Conservation (phyloP, 2,329 filamentous ascomycete species). For the Stagonosporopsis cucurbitacearum region DNA sequence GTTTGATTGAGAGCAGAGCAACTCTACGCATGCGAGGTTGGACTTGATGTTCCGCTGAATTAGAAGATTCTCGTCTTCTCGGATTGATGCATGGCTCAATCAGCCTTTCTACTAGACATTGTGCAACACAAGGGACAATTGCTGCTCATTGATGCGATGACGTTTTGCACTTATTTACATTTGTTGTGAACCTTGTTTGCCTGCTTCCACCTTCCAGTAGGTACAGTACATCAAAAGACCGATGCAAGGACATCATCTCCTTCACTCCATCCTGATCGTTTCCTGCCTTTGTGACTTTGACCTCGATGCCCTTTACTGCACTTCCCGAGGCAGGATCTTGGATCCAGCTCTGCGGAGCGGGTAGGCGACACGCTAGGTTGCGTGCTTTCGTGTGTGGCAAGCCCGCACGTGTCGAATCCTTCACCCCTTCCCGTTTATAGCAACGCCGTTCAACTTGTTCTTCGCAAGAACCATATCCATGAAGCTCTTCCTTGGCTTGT, state of each 20-base stretch:
- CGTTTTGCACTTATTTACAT: conserved; percentile 13
- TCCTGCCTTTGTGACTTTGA: conserved; percentile 41
- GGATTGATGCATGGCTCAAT: too few relatives aligned
- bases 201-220: background rate
- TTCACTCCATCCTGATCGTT: conserved; percentile 45
- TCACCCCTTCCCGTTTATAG: conserved; percentile 38
- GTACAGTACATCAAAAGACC: conserved; percentile 12
- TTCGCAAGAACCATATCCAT: conserved; percentile 44
- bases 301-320: background rate
- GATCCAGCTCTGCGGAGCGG: background rate
- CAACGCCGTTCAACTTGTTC: conserved; percentile 31
- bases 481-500: conserved; percentile 46
- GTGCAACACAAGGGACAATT: background rate
- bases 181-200: background rate
- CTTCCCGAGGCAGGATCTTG: background rate
- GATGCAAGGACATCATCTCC: conserved; percentile 6
- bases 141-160: background rate
- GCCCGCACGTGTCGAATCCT: background rate
- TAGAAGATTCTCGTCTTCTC: too few relatives aligned
- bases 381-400: background rate
- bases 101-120: background rate
- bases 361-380: background rate
- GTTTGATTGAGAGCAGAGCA: too few relatives aligned
- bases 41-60: too few relatives aligned
- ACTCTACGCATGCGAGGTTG: too few relatives aligned